Evolutionary conservation across 805 yeast species (phyloP).

Genomic region (Kodamaea nitidulidarum): DNA sequence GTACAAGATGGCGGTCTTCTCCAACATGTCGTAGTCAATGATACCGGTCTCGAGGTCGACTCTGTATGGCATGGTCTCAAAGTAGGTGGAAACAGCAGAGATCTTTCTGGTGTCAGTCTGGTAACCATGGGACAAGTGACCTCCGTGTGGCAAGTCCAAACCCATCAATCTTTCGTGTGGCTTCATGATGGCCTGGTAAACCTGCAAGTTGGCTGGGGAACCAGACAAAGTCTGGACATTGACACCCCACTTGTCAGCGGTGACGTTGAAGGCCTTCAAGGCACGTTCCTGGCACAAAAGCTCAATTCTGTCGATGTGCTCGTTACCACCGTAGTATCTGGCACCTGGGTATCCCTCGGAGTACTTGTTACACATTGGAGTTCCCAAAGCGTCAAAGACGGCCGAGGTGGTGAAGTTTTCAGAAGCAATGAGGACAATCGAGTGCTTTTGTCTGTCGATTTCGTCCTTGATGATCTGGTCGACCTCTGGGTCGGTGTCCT

Average conservation of each 20-base stretch:
- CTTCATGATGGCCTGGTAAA: slow-evolving; percentile 83
- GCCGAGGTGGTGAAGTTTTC: slow-evolving; percentile 95
- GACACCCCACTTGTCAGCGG: slow-evolving; percentile 90
- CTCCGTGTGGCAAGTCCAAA: slow-evolving; percentile 96
- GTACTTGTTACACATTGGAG: slow-evolving; percentile 96
- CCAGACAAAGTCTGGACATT: slow-evolving; percentile 95
- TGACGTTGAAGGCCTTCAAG: slow-evolving; percentile 70
- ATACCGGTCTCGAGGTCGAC: slow-evolving; percentile 81
- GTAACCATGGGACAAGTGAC: slow-evolving; percentile 96
- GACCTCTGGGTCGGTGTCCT: slow-evolving; percentile 82
- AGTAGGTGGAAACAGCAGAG: slow-evolving; percentile 87
- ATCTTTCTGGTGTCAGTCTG: slow-evolving; percentile 88
- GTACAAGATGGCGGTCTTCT: slow-evolving; percentile 75
- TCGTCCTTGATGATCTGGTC: slow-evolving; percentile 72
- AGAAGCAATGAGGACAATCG: slow-evolving; percentile 89
- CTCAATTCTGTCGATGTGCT: slow-evolving; percentile 90
- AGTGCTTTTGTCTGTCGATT: slow-evolving; percentile 81
- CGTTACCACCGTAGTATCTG: slow-evolving; percentile 97
- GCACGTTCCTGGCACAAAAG: slow-evolving; percentile 89
- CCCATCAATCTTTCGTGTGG: slow-evolving; percentile 96
- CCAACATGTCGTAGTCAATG: slow-evolving; percentile 87
- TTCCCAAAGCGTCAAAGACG: slow-evolving; percentile 90
- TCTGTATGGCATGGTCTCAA: slow-evolving; percentile 97
- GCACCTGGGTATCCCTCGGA: slow-evolving; percentile 99
- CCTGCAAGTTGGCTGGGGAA: slow-evolving; percentile 93